Evolutionary conservation across 2,329 filamentous ascomycete species (phyloP), one percentile per base, ranked within the genome.

Genomic region (Pseudocercospora macadamiae): DNA sequence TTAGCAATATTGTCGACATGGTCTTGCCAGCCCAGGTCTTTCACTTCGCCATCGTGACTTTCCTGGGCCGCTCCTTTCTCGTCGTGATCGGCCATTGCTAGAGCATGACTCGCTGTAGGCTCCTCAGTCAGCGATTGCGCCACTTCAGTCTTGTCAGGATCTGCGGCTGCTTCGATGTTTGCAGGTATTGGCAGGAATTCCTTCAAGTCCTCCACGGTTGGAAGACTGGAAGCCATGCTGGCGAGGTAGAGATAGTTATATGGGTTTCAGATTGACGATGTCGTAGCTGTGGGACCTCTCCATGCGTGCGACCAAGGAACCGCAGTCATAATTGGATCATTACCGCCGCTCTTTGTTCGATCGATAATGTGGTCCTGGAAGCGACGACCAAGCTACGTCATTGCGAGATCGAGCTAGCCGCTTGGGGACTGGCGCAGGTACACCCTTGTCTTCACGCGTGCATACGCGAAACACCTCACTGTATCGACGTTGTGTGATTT

Each of bases 21-120:
- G 59, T 87, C 81, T 61, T 88, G 85, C 88, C 88, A 90, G n/a
- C 88, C 88, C 16, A 90, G 71, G 66, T 90, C 81, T 47, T 81
- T 80, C 2, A 89, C 86, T 59, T 88, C 86, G 32, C 78, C 68
- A 14, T 70, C 73, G 65, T 79, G 76, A 7, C 63, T 64, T 23
- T 73, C 45, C 66, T 81, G 78, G 1, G 76, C 78, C 23, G 71
- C 57, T 74, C 81, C 81, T 66, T 75, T 77, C 59, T 78, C 71
- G 5, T 80, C 77, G 53, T 82, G 77, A 10, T 79, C 75, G 9
- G 71, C 71, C 60, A 76, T 68, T 14, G 79, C 79, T 54, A 82
- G 71, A 5, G 76, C 75, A 72, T 82, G 79, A 66, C 77, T 80
- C 25, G 73, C 73, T 4, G 78, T 81, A 9, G 79, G 75, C 45